Evolutionary conservation across 805 yeast species (phyloP).

Genomic region (Candida nitratophila): DNA sequence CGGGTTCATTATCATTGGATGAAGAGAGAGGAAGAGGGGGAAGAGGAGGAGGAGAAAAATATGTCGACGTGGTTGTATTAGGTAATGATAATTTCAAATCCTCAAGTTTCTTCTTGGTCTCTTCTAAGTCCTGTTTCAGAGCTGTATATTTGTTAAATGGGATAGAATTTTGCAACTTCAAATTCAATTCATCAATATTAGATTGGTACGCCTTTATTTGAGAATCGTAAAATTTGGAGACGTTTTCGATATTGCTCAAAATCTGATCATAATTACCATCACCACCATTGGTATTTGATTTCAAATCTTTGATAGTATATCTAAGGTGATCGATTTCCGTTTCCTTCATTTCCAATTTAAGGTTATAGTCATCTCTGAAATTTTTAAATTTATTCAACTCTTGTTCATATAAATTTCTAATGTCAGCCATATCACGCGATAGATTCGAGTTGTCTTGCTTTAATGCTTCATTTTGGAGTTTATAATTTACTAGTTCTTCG

Average conservation of each 20-base stretch:
- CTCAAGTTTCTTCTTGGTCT: slow-evolving; percentile 8
- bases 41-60: too few species aligned
- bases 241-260: neutral
- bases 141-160: neutral
- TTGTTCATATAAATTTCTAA: neutral
- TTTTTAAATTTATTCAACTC: neutral
- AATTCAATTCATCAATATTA: neutral
- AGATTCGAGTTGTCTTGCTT: neutral
- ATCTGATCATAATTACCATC: neutral
- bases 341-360: neutral
- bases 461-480: neutral
- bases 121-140: slow-evolving; percentile 7
- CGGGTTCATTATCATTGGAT: too few species aligned
- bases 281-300: neutral
- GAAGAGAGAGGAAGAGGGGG: too few species aligned
- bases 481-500: neutral
- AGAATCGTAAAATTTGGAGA: neutral
- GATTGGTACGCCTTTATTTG: neutral
- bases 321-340: neutral
- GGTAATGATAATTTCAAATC: slow-evolving; percentile 10
- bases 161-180: neutral
- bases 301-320: neutral
- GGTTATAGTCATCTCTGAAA: neutral
- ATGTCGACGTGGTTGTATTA: too few species aligned
- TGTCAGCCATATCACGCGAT: neutral